Percentiles rank a stretch among this genome's conserved stretches.
Conservation (phyloP, 2,329 filamentous ascomycete species). For the Chaetomium strumarium region DNA sequence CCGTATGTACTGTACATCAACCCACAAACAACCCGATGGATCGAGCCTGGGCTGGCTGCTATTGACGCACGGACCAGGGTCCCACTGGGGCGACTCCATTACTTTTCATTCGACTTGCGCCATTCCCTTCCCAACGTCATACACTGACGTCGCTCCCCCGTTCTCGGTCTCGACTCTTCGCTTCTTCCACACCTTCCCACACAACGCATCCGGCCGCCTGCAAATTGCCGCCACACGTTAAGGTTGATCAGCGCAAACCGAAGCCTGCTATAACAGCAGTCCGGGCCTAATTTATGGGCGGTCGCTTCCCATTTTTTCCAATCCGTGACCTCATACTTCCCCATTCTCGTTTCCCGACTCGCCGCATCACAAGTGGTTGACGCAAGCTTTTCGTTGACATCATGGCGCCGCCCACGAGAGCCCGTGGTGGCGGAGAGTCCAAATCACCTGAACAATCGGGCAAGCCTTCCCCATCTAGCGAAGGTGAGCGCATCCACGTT, state of each 20-base stretch:
- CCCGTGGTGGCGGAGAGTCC: conserved; percentile 37
- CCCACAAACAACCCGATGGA: no score
- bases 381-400: conserved; percentile 36
- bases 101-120: conserved; percentile 27
- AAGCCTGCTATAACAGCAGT: conserved; percentile 19
- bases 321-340: conserved; percentile 24
- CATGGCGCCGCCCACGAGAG: conserved; percentile 42
- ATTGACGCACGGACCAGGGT: conserved; percentile 9
- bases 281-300: conserved; percentile 20
- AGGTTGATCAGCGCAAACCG: no score
- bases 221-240: no score
- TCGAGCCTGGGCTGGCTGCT: neutral
- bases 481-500: conserved; percentile 35
- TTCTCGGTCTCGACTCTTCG: conserved; percentile 22
- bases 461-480: conserved; percentile 35
- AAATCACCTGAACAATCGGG: conserved; percentile 44
- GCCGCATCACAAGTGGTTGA: conserved; percentile 19
- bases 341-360: conserved; percentile 10
- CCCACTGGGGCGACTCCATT: conserved; percentile 21
- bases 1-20: no score
- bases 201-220: neutral
- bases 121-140: conserved; percentile 28
- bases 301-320: no score
- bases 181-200: conserved; percentile 10
- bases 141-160: conserved; percentile 28